Evolutionary conservation across 495 filamentous ascomycete species (phyloP), one percentile per base, ranked within the genome.

Genomic region (Penicillium odoratum): DNA sequence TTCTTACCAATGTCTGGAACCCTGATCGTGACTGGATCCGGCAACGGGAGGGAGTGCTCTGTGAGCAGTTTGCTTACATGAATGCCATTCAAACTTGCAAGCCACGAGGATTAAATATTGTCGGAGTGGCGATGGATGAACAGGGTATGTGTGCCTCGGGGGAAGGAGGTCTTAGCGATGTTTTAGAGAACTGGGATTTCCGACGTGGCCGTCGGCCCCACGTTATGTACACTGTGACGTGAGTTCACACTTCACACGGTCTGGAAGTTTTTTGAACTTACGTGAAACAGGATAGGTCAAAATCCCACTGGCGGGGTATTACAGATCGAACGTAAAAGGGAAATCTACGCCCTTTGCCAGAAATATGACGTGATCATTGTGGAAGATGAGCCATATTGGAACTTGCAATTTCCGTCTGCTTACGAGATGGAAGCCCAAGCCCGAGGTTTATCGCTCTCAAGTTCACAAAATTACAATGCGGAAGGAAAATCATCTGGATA

Each of bases 381-480:
- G 61, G 93, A 98, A 73, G 93, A 98, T 67, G 92, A 96, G 55
- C 93, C 93, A 3, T 98, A 98, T 74, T 98, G 92, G 90, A 93
- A 94, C 66, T 81, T 98, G 11, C 93, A 97, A 65, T 97, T 83
- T 62, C 90, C 90, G 3, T 90, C 87, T 3, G 85, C 86, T 5
- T 75, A 78, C 36, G 57, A 60, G 26, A 50, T 59, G 51, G 68
- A 77, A 55, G 66, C 72, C 16, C 55, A 62, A 48, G 67, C 70
- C 48, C 75, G 78, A n/a, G 69, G 70, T 18, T 18, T 34, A 7
- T 42, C 52, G 21, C 47, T 55, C 46, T 42, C 65, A 25, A 51
- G 53, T 40, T 50, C 70, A 48, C 58, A 60, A 60, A 85, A 75
- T 68, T 82, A 65, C 68, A 85, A 73, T 71, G 62, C 68, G 5